Conservation (phyloP, 495 filamentous ascomycete genomes). For the Bacidia gigantensis region DNA sequence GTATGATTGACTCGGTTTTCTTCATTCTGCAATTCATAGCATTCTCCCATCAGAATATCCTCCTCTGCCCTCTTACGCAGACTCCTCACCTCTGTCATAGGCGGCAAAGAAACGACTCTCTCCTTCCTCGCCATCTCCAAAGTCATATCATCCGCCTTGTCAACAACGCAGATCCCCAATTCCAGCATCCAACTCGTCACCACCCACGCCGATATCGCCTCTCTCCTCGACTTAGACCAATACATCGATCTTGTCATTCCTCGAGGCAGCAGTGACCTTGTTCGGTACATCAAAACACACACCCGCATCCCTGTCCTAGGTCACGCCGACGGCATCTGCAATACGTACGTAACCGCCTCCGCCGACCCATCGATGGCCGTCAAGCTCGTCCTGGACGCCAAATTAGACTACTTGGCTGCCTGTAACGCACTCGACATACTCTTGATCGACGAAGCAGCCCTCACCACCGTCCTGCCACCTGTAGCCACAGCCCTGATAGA, state of each 20-base stretch:
- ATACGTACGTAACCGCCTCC: constrained; percentile 71
- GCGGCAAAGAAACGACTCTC: constrained; percentile 88
- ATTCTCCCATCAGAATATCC: neutral
- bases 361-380: constrained; percentile 58
- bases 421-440: constrained; percentile 90
- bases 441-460: constrained; percentile 62
- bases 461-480: constrained; percentile 51
- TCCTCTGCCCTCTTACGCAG: neutral
- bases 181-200: constrained; percentile 83
- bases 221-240: constrained; percentile 67
- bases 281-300: constrained; percentile 73
- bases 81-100: constrained; percentile 23
- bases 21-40: neutral
- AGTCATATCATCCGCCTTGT: constrained; percentile 69
- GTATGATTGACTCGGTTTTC: constrained; percentile 21
- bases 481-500: constrained; percentile 57
- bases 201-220: constrained; percentile 74
- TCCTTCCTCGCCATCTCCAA: constrained; percentile 82
- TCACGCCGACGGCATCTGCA: constrained; percentile 90
- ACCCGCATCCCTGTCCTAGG: constrained; percentile 94
- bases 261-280: constrained; percentile 83
- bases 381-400: constrained; percentile 78
- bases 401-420: constrained; percentile 87
- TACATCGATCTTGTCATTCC: constrained; percentile 94
- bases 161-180: constrained; percentile 64